These are phyloP conservation scores for Triticum timopheevii DNA, from an alignment of 176 grass and related monocot species.

Conservation along the genomic window DNA sequence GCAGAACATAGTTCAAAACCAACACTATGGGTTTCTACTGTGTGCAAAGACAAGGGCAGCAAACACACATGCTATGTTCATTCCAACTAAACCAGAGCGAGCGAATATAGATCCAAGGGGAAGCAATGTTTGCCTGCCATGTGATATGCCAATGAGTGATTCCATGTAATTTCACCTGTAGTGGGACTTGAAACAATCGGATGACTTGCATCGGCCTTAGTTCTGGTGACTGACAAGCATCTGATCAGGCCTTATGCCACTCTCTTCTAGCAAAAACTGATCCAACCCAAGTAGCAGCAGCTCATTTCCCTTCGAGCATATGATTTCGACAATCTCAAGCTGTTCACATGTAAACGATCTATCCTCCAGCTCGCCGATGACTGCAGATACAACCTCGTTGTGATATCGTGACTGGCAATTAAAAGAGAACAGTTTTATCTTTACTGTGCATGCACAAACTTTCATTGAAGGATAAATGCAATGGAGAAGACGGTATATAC, in stretches of 20 bases:
- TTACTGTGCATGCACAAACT: not conserved
- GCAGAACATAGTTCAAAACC: not conserved
- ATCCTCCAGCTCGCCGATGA: not conserved
- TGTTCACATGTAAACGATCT: slow-evolving; percentile 29
- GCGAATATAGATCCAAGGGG: not conserved
- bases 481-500: not conserved
- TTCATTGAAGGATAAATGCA: not conserved
- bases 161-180: not conserved
- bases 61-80: not conserved
- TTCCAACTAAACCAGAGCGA: not conserved
- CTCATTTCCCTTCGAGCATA: not conserved
- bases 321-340: slow-evolving; percentile 20
- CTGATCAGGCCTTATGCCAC: slow-evolving; percentile 1
- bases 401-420: not conserved
- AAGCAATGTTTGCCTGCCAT: not conserved
- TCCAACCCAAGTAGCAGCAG: not conserved
- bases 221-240: not conserved
- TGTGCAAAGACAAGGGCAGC: no score
- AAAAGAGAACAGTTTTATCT: not conserved
- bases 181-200: not conserved
- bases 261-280: not conserved
- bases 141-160: not conserved
- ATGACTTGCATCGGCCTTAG: not conserved
- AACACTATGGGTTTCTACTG: not conserved
- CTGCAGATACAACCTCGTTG: not conserved